Evolutionary conservation across 257 asterid species (phyloP).

Genomic region (Ilex aquifolium): DNA sequence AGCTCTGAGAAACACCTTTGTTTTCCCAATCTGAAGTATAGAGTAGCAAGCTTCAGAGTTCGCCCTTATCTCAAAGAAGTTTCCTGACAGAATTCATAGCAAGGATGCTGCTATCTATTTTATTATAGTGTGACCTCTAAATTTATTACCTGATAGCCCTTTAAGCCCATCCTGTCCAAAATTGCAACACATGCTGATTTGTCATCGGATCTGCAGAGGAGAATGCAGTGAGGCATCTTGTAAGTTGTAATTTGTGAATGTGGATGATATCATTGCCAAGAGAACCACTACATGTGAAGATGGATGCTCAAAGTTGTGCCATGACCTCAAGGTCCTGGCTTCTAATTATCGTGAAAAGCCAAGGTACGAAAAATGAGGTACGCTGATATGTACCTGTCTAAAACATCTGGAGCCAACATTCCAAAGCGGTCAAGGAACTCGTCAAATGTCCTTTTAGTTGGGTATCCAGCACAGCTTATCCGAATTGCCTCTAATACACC

Average conservation of each 20-base stretch:
- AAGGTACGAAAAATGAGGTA: not conserved
- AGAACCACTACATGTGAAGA: not conserved
- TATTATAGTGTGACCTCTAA: not conserved
- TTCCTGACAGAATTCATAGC: slow-evolving; percentile 8
- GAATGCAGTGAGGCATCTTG: not conserved
- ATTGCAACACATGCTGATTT: slow-evolving; percentile 71
- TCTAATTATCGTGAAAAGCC: not conserved
- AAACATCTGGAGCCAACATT: slow-evolving; percentile 71
- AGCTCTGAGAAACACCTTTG: slow-evolving; percentile 92
- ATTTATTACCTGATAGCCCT: slow-evolving; percentile 71
- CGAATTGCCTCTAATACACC: slow-evolving; percentile 97
- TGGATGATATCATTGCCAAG: not conserved
- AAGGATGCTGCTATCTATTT: slow-evolving; percentile 8
- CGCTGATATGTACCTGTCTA: slow-evolving; percentile 59
- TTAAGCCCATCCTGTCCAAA: slow-evolving; percentile 77
- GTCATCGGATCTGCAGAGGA: slow-evolving; percentile 60
- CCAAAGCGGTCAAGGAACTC: slow-evolving; percentile 97
- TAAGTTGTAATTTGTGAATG: not conserved
- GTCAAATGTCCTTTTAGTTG: slow-evolving; percentile 84
- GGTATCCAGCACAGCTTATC: slow-evolving; percentile 96
- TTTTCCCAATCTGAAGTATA: slow-evolving; percentile 71
- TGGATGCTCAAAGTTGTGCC: too few relatives aligned
- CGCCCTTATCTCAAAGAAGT: not conserved
- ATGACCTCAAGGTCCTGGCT: not conserved
- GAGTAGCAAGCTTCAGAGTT: slow-evolving; percentile 4